Conservation (phyloP, 2,329 filamentous ascomycete species). For the Aspergillus brasiliensis region DNA sequence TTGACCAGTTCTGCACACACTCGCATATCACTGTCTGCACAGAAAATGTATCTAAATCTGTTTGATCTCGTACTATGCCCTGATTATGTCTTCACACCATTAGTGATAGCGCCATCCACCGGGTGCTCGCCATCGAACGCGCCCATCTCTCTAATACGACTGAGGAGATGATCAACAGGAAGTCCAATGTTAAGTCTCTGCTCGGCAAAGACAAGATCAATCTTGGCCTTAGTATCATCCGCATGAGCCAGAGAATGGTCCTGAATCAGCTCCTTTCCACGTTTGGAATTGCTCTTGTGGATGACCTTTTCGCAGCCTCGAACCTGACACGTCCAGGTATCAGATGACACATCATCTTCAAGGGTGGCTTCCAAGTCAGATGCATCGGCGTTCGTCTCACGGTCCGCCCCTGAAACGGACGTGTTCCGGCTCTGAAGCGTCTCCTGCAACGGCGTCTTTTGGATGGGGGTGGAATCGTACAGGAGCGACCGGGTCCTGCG, state of each 20-base stretch:
- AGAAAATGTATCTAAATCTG: not conserved
- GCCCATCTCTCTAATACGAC: conserved; percentile 34
- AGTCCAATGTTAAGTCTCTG: conserved; percentile 36
- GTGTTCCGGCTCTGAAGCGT: conserved; percentile 27
- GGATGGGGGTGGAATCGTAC: conserved; percentile 28
- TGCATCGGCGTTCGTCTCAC: conserved; percentile 10
- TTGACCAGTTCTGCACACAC: not conserved
- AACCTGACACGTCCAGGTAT: conserved; percentile 39
- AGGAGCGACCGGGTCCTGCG: conserved; percentile 33
- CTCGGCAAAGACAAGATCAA: conserved; percentile 40
- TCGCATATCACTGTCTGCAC: not conserved
- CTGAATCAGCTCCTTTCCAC: conserved; percentile 34
- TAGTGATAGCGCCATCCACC: conserved; percentile 18
- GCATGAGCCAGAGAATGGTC: conserved; percentile 39
- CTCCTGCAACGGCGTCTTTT: conserved; percentile 34
- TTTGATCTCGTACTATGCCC: not conserved
- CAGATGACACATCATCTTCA: conserved; percentile 23
- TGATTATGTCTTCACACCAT: conserved; percentile 15
- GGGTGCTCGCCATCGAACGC: conserved; percentile 21
- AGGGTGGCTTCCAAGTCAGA: conserved; percentile 14
- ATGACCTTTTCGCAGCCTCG: conserved; percentile 36
- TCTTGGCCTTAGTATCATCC: conserved; percentile 38
- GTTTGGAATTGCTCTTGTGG: conserved; percentile 35
- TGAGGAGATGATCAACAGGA: conserved; percentile 37
- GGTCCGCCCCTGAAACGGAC: conserved; percentile 18